Evolutionary conservation across 1,139 yeast genomes (phyloP).

Genomic region (Yamadazyma oceani): DNA sequence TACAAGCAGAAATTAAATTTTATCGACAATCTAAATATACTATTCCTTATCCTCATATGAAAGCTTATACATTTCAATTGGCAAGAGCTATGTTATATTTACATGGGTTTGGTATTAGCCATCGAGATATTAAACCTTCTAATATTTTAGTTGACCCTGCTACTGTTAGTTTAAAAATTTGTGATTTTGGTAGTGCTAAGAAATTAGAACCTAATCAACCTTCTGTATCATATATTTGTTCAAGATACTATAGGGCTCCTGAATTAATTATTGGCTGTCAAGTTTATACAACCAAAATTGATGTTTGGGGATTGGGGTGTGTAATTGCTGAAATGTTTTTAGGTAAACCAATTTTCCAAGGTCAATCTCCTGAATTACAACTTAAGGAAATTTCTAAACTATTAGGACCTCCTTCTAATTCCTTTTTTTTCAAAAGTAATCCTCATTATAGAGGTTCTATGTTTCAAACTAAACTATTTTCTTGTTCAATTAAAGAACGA

Average conservation of each 20-base stretch:
- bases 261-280: constrained; percentile 79
- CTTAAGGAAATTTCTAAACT: constrained; percentile 74
- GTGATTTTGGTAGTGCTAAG: constrained; percentile 99
- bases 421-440: constrained; percentile 70
- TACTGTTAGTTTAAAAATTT: constrained; percentile 79
- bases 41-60: constrained; percentile 71
- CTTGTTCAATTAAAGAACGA: constrained; percentile 59
- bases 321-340: constrained; percentile 81
- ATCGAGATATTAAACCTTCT: constrained; percentile 91
- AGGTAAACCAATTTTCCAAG: constrained; percentile 81
- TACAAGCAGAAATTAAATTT: constrained; percentile 71
- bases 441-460: constrained; percentile 75
- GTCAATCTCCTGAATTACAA: constrained; percentile 72
- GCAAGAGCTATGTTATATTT: constrained; percentile 80
- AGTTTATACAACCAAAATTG: constrained; percentile 73
- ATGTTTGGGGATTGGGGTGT: constrained; percentile 86
- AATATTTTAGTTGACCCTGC: constrained; percentile 86
- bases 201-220: constrained; percentile 87
- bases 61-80: constrained; percentile 76
- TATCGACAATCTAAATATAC: constrained; percentile 63
- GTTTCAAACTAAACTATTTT: constrained; percentile 65
- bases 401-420: constrained; percentile 74
- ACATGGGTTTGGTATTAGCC: constrained; percentile 78
- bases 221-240: constrained; percentile 93
- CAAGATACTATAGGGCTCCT: constrained; percentile 95